Evolutionary conservation across 306 rosid species (phyloP).

Genomic region (Vigna radiata): DNA sequence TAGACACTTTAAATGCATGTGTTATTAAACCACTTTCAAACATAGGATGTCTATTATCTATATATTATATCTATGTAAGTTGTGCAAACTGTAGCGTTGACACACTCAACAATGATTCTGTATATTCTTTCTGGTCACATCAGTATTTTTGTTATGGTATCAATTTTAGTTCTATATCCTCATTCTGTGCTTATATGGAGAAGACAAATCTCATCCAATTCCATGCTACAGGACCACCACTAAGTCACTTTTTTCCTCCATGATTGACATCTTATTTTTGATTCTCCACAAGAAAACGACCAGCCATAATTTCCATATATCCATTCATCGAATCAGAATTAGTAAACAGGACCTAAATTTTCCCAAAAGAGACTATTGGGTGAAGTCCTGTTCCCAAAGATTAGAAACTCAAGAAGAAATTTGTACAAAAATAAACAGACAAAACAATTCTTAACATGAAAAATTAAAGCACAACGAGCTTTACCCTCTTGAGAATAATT

Average conservation of each 20-base stretch:
- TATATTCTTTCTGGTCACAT: no score
- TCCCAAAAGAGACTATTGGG: conserved; percentile 23
- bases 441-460: neutral
- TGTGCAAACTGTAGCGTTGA: no score
- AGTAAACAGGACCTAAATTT: neutral
- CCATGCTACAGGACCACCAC: conserved; percentile 32
- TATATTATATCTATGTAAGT: neutral
- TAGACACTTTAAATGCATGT: neutral
- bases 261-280: conserved; percentile 14
- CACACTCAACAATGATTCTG: no score
- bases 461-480: neutral
- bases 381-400: conserved; percentile 26
- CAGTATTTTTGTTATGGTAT: neutral
- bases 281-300: conserved; percentile 19
- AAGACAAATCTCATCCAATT: no score
- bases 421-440: neutral
- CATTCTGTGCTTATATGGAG: neutral
- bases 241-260: conserved; percentile 7
- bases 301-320: neutral
- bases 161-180: neutral
- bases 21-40: neutral
- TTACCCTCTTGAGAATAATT: neutral
- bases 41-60: neutral
- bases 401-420: neutral
- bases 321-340: conserved; percentile 1